Evolutionary conservation across 2,329 filamentous ascomycete species (phyloP), one percentile per base, ranked within the genome.

Genomic region (Zopfia rhizophila): DNA sequence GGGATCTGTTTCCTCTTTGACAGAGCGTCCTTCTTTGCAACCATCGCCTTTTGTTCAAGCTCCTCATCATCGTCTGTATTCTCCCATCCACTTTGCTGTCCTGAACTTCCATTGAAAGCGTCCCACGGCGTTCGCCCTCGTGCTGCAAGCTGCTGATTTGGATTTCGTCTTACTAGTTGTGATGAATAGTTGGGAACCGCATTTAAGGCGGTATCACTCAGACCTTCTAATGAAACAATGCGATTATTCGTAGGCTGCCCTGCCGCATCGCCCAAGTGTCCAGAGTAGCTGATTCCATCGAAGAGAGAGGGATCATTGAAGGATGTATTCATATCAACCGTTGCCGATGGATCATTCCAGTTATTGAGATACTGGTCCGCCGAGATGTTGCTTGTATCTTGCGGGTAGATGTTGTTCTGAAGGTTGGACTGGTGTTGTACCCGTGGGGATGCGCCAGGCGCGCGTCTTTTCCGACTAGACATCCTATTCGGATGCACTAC

Each of bases 1-100:
- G 94, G 93, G 8, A 99, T 97, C 65, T 95, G 90, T 73, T 97
- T 97, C 62, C 92, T 82, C 73, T 96, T 97, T 12, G 87, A 82
- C 68, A 92, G 89, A 0, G 92, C 88, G 47, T 97, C 94, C 66
- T 87, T 85, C 77, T 95, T 96, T 7, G 91, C 91, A 51, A 88
- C 78, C 55, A 87, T 81, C 16, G 91, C 92, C 72, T 86, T 86
- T 67, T 88, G 85, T 66, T 96, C 91, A 50, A 97, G 75, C 42
- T 89, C 80, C 52, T 92, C 88, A 48, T 95, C 81, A 56, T 86
- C 90, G 56, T 95, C 87, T 12, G 55, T 60, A 78, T 67, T 86
- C 83, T 81, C 78, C 40, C 72, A 66, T 82, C 79, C 35, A 80
- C 79, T 68, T 75, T 79, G 27, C 71, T 78, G 31, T 77, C 65